phyloP scores from a whole-genome alignment of 768 basidiomycete species.

The Russula dissimulans region DNA sequence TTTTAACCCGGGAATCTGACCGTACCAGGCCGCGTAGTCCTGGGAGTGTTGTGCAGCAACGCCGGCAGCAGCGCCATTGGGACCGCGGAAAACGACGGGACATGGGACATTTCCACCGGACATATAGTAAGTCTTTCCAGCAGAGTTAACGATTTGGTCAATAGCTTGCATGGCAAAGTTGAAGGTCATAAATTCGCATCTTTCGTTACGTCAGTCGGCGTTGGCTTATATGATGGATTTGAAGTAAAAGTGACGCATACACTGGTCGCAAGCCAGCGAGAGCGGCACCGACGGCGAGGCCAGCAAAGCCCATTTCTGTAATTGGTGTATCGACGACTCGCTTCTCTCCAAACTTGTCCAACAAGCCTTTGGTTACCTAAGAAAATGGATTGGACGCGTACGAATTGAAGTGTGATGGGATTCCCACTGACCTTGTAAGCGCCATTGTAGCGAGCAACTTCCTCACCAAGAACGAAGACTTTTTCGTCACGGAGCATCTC shows the following conservation, averaged over 20 bases:
- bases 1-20: conserved; percentile 89
- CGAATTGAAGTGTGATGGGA: not conserved
- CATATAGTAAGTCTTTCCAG: conserved; percentile 99
- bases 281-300: conserved; percentile 90
- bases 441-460: conserved; percentile 97
- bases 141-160: conserved; percentile 99
- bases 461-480: conserved; percentile 94
- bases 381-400: not conserved
- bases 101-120: conserved; percentile 98
- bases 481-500: conserved; percentile 95
- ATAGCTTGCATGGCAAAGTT: conserved; percentile 99
- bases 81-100: conserved; percentile 98
- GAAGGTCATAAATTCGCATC: conserved; percentile 99
- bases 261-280: conserved; percentile 91
- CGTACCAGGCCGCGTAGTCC: conserved; percentile 95
- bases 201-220: conserved; percentile 25
- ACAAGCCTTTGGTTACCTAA: conserved; percentile 93
- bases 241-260: conserved; percentile 33
- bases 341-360: conserved; percentile 99
- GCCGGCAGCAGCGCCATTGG: conserved; percentile 96
- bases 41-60: conserved; percentile 97
- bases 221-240: conserved; percentile 1
- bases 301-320: conserved; percentile 98
- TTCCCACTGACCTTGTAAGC: conserved; percentile 69
- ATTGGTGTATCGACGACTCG: conserved; percentile 96